Evolutionary conservation across 148 eudicot genomes (phyloP).

Genomic region (Polygonum aviculare): DNA sequence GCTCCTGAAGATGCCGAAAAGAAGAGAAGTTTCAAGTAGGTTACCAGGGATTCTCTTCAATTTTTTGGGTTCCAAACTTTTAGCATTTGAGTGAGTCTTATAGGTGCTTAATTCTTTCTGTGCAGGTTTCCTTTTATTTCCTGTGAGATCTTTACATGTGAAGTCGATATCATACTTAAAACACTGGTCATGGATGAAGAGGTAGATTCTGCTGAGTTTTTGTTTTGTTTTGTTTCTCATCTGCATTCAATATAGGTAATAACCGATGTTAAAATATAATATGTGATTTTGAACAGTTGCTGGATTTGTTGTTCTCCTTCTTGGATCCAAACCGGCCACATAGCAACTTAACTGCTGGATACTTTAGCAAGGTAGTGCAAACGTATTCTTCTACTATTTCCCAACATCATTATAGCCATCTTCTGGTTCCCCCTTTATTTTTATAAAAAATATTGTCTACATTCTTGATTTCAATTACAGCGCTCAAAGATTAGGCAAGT

Average conservation of each 20-base stretch:
- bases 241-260: background rate
- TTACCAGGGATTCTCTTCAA: background rate
- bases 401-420: background rate
- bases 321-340: constrained; percentile 66
- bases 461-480: background rate
- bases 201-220: constrained; percentile 24
- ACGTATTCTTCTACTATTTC: background rate
- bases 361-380: constrained; percentile 79
- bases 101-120: constrained; percentile 5
- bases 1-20: constrained; percentile 84
- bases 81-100: background rate
- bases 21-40: constrained; percentile 61
- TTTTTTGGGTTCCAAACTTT: background rate
- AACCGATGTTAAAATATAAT: background rate
- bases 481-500: background rate
- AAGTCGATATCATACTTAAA: constrained; percentile 88
- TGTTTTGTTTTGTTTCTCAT: background rate
- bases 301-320: constrained; percentile 80
- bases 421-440: background rate
- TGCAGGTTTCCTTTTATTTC: constrained; percentile 86
- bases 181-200: constrained; percentile 90
- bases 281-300: constrained; percentile 40
- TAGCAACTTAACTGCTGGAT: constrained; percentile 78
- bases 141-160: constrained; percentile 93
- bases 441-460: background rate